Evolutionary conservation across 352 stramenopile species (phyloP), one percentile per base, ranked within the genome.

Genomic region (Thalassiosira mediterranea): DNA sequence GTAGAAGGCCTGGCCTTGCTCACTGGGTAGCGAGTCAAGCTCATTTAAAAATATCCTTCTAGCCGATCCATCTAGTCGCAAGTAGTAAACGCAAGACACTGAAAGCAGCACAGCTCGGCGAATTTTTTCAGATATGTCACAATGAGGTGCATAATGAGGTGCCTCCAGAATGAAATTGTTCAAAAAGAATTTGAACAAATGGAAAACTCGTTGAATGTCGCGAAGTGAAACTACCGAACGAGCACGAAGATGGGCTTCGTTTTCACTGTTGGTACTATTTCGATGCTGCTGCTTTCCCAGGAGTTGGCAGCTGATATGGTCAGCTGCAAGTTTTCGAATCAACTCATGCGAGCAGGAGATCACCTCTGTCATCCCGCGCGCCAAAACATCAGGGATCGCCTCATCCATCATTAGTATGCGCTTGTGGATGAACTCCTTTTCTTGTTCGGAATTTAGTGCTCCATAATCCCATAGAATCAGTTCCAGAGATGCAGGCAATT

Each of bases 191-290:
- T 52, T 40, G 44, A 79, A 65, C 32, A 90, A 34, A 54, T 84
- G 85, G 48, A 90, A 89, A 0, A 86, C 76, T 54, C 84, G 13
- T 19, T 85, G 58, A 34, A 90, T 84, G 53, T 90, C 84, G 5
- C 84, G 44, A 0, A 90, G 54, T 19, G 82, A 90, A 17, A 90
- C 84, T 40, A 79, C 69, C 11, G 84, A 86, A 32, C 78, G 57
- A 21, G 79, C 32, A 7, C 79, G 23, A 8, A 63, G 34, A 15
- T 8, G 31, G 4, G 79, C 31, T 44, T 87, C 76, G 51, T 83
- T 60, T 61, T 67, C 37, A 21, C 11, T 34, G 19, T 58, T 44
- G 13, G 53, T 1, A n/a, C n/a, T n/a, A n/a, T n/a, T n/a, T 25
- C 26, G 40, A n/a, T 74, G 0, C 47, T 53, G n/a, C 13, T 66